Conservation (phyloP, 192 early-diverging fungal genomes). For the Dispira parvispora region DNA sequence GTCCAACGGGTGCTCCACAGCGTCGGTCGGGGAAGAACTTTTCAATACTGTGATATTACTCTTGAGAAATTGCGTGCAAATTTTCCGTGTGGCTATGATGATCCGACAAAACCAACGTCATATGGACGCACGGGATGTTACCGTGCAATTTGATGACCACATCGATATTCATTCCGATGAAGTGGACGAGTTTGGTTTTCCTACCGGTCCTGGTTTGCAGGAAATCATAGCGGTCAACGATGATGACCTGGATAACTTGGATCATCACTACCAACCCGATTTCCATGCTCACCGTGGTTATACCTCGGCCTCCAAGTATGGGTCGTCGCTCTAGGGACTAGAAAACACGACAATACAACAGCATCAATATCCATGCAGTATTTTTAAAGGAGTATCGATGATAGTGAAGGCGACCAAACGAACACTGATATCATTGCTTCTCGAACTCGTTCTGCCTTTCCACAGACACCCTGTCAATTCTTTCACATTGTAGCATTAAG, state of each 20-base stretch:
- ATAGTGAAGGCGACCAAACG: no score
- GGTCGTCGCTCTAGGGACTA: no score
- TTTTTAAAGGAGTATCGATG: no score
- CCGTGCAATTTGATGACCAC: neutral
- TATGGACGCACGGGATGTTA: slow-evolving; percentile 11
- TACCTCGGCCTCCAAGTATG: neutral
- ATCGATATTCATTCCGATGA: neutral
- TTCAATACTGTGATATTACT: slow-evolving; percentile 53
- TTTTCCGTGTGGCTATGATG: slow-evolving; percentile 8
- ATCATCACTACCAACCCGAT: neutral
- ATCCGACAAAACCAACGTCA: slow-evolving; percentile 11
- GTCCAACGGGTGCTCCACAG: slow-evolving; percentile 42
- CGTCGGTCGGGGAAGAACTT: slow-evolving; percentile 45
- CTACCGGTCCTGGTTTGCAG: neutral
- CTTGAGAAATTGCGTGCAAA: slow-evolving; percentile 36
- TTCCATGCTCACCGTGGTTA: neutral
- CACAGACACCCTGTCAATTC: no score
- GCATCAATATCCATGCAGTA: no score
- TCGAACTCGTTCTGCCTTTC: no score
- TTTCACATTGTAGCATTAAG: no score
- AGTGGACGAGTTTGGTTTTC: neutral
- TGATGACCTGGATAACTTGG: slow-evolving; percentile 1
- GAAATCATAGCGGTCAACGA: slow-evolving; percentile 10
- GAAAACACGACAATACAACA: no score
- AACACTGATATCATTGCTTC: no score